Percentiles rank a stretch among this genome's conserved stretches.
phyloP scores from a whole-genome alignment of 2,329 filamentous ascomycete genomes.

The Ophiostoma quercus region DNA sequence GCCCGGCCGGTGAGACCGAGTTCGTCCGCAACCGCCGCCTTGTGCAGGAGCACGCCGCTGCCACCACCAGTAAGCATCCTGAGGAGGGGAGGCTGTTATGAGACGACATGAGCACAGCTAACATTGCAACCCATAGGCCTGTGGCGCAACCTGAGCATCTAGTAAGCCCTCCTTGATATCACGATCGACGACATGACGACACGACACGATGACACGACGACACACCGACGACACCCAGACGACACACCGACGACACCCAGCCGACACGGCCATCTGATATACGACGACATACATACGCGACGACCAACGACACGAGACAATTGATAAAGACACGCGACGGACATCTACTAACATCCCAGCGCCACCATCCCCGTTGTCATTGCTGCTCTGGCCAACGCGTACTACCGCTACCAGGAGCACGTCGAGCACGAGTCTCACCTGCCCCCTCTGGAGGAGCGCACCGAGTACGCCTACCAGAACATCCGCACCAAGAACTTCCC shows the following conservation, averaged over 20 bases:
- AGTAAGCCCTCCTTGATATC: conserved; percentile 56
- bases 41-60: conserved; percentile 83
- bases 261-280: no score
- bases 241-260: background rate
- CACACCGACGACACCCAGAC: background rate
- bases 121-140: conserved; percentile 57
- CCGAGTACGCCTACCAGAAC: conserved; percentile 97
- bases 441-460: conserved; percentile 80
- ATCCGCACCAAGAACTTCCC: conserved; percentile 92
- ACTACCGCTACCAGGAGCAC: conserved; percentile 87
- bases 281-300: background rate
- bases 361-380: conserved; percentile 67
- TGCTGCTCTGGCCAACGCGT: conserved; percentile 74
- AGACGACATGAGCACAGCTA: conserved; percentile 29
- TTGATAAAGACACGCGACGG: background rate
- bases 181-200: background rate
- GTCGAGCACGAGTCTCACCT: conserved; percentile 92
- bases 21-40: conserved; percentile 90
- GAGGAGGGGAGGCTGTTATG: background rate
- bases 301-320: background rate
- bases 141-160: conserved; percentile 94
- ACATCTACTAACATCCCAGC: conserved; percentile 43
- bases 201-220: background rate
- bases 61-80: conserved; percentile 68
- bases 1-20: conserved; percentile 61